Base-by-base conservation (phyloP, 2,329 filamentous ascomycete genomes). In the Colletotrichum nymphaeae region DNA sequence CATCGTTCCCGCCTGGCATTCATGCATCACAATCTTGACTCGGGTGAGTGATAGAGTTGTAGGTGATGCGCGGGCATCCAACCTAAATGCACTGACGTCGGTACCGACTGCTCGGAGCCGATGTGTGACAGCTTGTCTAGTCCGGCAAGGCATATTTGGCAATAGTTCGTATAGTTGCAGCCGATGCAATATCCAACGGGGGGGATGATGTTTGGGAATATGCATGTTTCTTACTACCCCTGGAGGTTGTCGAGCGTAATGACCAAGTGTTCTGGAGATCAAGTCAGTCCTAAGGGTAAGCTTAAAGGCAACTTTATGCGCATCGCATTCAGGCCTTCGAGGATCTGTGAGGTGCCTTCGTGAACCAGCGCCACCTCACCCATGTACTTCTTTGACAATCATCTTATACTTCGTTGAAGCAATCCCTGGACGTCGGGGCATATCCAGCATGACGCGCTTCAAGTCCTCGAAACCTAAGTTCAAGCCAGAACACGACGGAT, bases 101-200 rank as follows among this genome's bases (percentile, higher is more conserved):
- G 16, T 35, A 9, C 56, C 63, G 56, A 67, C 12, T 8, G 32
- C 42, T 46, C 37, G 63, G 30, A 62, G 30, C 49, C 28, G 62
- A 64, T 19, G 30, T n/a, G 14, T 37, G 5, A n/a, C 42, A 67
- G 55, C n/a, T 42, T n/a, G 55, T 60, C 16, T 8, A 66, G 14
- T 30, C 63, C 35, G n/a, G 56, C 32, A 55, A 60, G 68, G 63
- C 63, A 60, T 46, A 62, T 53, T 62, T 62, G 55, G 55, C 30
- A 22, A 53, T 11, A 3, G 12, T 5, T 16, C 24, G 7, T 49
- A 32, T 28, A 32, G 19, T 7, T 16, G 7, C 26, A 19, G 2
- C 32, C n/a, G 1, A 35, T 35, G 32, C 32, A 35, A 8, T 35
- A 24, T 49, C 9, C 4, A 4, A 22, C 14, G 12, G 49, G 24